Conservation (phyloP, 2,329 filamentous ascomycete genomes). For the Cercospora zeae-maydis region DNA sequence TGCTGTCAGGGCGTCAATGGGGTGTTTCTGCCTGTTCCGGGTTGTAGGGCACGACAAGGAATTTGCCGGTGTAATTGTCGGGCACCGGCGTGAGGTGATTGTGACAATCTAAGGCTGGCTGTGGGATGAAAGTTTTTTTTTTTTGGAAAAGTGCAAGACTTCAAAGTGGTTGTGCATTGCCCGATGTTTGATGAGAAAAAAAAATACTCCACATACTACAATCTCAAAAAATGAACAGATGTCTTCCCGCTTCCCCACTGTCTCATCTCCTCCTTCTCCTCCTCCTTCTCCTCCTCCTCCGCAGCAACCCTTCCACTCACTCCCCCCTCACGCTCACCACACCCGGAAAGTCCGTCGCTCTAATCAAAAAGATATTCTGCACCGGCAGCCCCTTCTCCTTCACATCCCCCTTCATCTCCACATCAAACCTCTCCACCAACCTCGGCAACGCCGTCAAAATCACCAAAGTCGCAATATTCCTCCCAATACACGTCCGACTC, state of each 20-base stretch:
- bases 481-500: constrained; percentile 13
- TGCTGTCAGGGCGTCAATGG: constrained; percentile 1
- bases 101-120: no score
- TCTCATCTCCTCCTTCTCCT: background rate
- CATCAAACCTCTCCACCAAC: constrained; percentile 12
- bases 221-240: no score
- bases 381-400: constrained; percentile 3
- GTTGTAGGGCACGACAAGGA: background rate
- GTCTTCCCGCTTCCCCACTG: no score
- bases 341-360: constrained; percentile 11
- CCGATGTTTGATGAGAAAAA: no score
- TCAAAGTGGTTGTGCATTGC: no score
- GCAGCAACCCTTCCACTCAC: no score
- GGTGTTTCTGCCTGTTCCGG: background rate
- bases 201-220: no score
- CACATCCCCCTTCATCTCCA: constrained; percentile 1
- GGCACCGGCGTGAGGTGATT: background rate
- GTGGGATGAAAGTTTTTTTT: no score
- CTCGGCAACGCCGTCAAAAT: constrained; percentile 11
- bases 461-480: constrained; percentile 14
- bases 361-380: constrained; percentile 9
- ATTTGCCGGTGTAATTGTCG: constrained; percentile 1
- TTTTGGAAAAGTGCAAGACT: no score
- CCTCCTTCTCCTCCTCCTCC: background rate
- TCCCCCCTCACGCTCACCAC: constrained; percentile 5